These are phyloP conservation scores for Candida broadrunensis DNA, from an alignment of 805 yeast genomes.

Conservation along the genomic window DNA sequence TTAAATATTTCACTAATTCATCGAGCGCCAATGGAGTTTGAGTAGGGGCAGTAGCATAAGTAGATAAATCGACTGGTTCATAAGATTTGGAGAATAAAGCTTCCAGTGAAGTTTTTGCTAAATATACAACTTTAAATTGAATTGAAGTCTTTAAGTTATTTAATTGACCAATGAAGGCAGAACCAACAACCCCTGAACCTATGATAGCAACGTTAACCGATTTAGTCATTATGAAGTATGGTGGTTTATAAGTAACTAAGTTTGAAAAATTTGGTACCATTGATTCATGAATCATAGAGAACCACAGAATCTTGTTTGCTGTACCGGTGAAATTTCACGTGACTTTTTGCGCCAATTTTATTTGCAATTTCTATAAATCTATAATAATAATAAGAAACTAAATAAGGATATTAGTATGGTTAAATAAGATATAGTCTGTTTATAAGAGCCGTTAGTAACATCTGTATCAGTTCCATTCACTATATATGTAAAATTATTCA, in stretches of 20 bases:
- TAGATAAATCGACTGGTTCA: conserved; percentile 61
- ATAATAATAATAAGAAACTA: background rate
- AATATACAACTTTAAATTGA: conserved; percentile 71
- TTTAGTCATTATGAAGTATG: conserved; percentile 16
- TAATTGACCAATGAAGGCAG: conserved; percentile 84
- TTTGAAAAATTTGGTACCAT: background rate
- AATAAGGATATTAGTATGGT: background rate
- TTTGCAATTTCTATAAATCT: too few relatives aligned
- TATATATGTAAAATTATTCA: conserved; percentile 33
- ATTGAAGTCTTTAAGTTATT: conserved; percentile 57
- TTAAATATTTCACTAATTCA: conserved; percentile 61
- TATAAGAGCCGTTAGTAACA: background rate
- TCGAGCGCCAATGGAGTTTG: conserved; percentile 52
- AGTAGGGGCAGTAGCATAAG: conserved; percentile 52
- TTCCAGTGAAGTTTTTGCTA: conserved; percentile 68
- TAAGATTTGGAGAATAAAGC: conserved; percentile 70
- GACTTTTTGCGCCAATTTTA: too few relatives aligned
- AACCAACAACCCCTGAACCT: conserved; percentile 94
- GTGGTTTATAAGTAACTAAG: background rate
- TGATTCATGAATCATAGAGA: background rate
- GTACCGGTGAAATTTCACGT: background rate
- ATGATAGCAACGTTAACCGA: conserved; percentile 45
- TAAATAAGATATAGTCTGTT: background rate
- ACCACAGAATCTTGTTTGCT: too few relatives aligned
- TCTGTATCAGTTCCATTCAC: conserved; percentile 32